phyloP scores from a whole-genome alignment of 2,329 filamentous ascomycete species.

The Epichloe coenophiala region DNA sequence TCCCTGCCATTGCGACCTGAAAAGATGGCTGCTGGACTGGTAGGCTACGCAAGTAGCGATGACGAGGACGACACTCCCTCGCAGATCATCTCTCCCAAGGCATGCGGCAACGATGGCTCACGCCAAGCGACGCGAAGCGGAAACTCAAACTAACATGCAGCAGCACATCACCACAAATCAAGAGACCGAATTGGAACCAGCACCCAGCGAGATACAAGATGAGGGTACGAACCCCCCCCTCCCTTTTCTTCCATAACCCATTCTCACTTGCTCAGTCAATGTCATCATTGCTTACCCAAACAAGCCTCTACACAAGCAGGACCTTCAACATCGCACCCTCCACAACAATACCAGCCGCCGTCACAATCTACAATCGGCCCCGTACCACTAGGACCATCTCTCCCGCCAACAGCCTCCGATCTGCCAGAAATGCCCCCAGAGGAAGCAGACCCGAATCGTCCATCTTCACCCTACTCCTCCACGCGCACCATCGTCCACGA shows the following conservation, averaged over 20 bases:
- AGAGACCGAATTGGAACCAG: neutral
- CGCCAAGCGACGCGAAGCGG: neutral
- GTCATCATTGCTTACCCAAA: too few relatives aligned
- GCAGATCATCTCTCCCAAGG: neutral
- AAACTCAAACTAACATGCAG: neutral
- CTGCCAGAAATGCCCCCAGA: conserved; percentile 7
- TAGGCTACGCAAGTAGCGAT: conserved; percentile 38
- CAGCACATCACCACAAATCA: neutral
- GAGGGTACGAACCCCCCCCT: neutral
- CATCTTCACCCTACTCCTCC: conserved; percentile 52
- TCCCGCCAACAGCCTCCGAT: conserved; percentile 18
- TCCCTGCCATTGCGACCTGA: neutral
- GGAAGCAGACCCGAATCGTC: neutral
- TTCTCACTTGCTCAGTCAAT: too few relatives aligned
- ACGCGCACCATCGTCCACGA: conserved; percentile 52
- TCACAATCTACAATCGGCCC: conserved; percentile 13
- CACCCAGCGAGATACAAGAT: neutral
- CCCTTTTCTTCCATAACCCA: neutral
- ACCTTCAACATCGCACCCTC: neutral
- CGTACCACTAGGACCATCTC: conserved; percentile 24
- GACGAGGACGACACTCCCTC: conserved; percentile 27
- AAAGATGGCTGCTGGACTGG: conserved; percentile 30
- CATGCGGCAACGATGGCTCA: neutral
- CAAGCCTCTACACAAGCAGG: neutral
- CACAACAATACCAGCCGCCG: neutral